Percentiles rank a stretch among this genome's conserved stretches.
Conservation (phyloP, 176 grass and related monocot species). For the Juncus inflexus region DNA sequence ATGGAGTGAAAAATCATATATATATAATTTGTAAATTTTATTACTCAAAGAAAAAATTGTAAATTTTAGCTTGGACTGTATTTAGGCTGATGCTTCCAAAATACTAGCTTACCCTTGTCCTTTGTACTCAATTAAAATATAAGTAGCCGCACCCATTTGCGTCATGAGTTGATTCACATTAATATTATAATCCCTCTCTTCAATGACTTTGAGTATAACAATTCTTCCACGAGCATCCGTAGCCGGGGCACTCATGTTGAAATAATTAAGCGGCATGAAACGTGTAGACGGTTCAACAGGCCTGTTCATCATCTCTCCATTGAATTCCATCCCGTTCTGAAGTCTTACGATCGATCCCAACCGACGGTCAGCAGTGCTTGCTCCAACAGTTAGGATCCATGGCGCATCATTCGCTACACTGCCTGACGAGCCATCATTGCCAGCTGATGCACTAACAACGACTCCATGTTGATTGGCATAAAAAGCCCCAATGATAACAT, state of each 20-base stretch:
- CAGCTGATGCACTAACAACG: constrained; percentile 42
- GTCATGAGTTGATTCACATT: neutral
- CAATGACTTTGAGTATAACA: constrained; percentile 25
- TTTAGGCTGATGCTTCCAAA: constrained; percentile 23
- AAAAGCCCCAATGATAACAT: constrained; percentile 24
- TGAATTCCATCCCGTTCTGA: constrained; percentile 27
- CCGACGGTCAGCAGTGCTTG: constrained; percentile 45
- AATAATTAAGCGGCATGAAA: constrained; percentile 16
- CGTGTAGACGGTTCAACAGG: neutral
- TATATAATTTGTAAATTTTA: neutral
- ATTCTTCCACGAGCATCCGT: constrained; percentile 20
- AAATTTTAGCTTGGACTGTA: constrained; percentile 2
- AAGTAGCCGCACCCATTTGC: constrained; percentile 32
- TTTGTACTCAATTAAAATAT: constrained; percentile 26
- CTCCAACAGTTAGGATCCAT: constrained; percentile 66
- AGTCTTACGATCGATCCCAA: constrained; percentile 39
- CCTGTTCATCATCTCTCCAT: constrained; percentile 49
- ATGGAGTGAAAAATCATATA: constrained; percentile 33
- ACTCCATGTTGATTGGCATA: constrained; percentile 36
- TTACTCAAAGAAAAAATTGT: neutral
- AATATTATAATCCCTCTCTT: constrained; percentile 16
- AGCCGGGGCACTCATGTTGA: constrained; percentile 4
- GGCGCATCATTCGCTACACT: constrained; percentile 63
- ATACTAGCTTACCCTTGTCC: neutral
- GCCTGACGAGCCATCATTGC: constrained; percentile 44